Base-by-base conservation (phyloP, 176 grass and related monocot species). In the Elaeis guineensis region DNA sequence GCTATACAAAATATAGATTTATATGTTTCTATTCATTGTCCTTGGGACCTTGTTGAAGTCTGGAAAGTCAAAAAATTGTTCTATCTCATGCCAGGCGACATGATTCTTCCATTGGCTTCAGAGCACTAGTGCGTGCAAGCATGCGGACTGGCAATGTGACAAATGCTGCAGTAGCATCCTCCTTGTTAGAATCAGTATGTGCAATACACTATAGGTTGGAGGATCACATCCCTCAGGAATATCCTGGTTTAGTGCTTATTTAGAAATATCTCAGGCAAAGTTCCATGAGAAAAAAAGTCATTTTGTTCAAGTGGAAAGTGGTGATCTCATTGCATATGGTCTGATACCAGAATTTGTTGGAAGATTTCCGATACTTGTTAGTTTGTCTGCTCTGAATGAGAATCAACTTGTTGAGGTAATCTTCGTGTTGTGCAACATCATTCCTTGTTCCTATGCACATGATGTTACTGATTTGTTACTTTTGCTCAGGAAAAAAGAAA, bases 291-390 rank as follows among this genome's bases (percentile, higher is more conserved):
- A 19, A 55, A 15, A 7, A 30, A 51, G 59, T 69, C 54, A 79
- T 12, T 26, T 54, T 26, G 35, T 75, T 72, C 71, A 87, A 72
- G 84, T 82, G 72, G 84, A 82, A 76, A 82, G 79, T 72, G 72
- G 71, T 9, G 84, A 87, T 79, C 84, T 87, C 58, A 76, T 87
- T 76, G 57, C 84, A 24, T 87, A 87, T 69, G 84, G 84, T 64
- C 77, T 87, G 21, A 87, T 87, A 22, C 79, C 84, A 69, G 84
- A 87, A 61, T 87, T 87, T 64, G 79, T 87, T 52, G 84, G 84
- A 63, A 87, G 84, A 72, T 87, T 87, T 82, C 79, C 84, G 26
- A 67, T 87, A 79, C 75, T 87, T 82, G 79, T 82, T 79, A 82
- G 79, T 82, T 69, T 87, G 49, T 87, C 75, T n/a, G 78, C 79